Evolutionary conservation across 2,329 filamentous ascomycete genomes (phyloP), one percentile per base, ranked within the genome.

Genomic region (Aspergillus sp.): DNA sequence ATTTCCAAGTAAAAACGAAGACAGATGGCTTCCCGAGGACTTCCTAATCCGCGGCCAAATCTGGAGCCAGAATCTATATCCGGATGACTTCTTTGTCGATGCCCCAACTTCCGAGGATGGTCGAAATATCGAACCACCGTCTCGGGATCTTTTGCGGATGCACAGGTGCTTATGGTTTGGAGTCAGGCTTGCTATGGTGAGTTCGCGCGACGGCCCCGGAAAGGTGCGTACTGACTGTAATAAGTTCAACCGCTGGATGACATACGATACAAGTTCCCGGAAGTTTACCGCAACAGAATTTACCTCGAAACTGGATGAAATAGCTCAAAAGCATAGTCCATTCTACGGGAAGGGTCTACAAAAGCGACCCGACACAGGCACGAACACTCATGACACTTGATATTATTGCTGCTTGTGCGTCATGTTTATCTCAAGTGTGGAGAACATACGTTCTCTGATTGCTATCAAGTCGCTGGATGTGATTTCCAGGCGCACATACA

Each of bases 1-100:
- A 0, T 83, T 85, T 60, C 79, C 81, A 19, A 57, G 64, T 37
- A 64, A 70, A 35, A 72, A 77, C n/a, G 70, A 75, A 53, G 72
- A 64, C 3, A 72, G 75, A 9, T 83, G 85, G 50, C 65, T 87
- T 1, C 80, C 82, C 0, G 85, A 88, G 61, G 85, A 88, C 61
- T 86, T 82, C 61, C 66, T 79, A 1, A 79, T 86, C 7, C 78
- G 83, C 23, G 85, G 85, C 1, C 75, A 82, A 56, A 67, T 82
- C 23, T 85, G 82, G 80, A 80, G 77, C 51, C 74, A 80, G 58
- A 44, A 64, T 0, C 79, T 77, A 53, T 83, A 81, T 58, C 80
- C 81, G 0, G 60, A 74, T 1, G 69, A 73, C 3, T 86, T 83
- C 73, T 86, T 87, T 62, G 60, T 71, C 2, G 72, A 73, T 19